Conservation (phyloP, 1,284 basidiomycete genomes). For the Cryptococcus neoformans region DNA sequence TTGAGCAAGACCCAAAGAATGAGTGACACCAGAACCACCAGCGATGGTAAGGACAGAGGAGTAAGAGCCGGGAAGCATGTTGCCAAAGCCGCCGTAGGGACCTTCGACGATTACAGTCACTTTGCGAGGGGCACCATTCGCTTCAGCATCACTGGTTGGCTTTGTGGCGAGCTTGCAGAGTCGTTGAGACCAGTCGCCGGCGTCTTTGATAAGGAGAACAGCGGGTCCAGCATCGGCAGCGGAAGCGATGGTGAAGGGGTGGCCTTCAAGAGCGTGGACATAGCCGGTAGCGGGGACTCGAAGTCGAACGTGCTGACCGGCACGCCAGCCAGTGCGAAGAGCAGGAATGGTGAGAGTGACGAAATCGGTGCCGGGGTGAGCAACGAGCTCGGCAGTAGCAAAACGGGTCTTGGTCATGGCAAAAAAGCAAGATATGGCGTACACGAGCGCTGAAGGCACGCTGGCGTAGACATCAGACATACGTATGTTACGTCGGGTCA, state of each 20-base stretch:
- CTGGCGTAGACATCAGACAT: slow-evolving; percentile 28
- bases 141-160: slow-evolving; percentile 1
- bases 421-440: slow-evolving; percentile 27
- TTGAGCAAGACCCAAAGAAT: slow-evolving; percentile 37
- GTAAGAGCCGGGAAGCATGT: slow-evolving; percentile 43
- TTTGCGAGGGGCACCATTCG: slow-evolving; percentile 4
- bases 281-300: slow-evolving; percentile 33
- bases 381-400: slow-evolving; percentile 32
- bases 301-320: slow-evolving; percentile 49
- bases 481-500: not conserved
- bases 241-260: slow-evolving; percentile 50
- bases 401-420: slow-evolving; percentile 35
- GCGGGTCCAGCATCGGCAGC: slow-evolving; percentile 41
- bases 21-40: slow-evolving; percentile 47
- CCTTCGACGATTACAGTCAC: slow-evolving; percentile 41
- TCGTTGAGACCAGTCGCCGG: slow-evolving; percentile 40
- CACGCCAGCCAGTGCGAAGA: slow-evolving; percentile 45
- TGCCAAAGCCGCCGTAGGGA: slow-evolving; percentile 46
- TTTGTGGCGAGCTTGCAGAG: slow-evolving; percentile 28
- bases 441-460: slow-evolving; percentile 57
- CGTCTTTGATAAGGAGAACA: slow-evolving; percentile 38
- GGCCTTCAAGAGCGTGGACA: slow-evolving; percentile 28
- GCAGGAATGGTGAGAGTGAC: slow-evolving; percentile 39
- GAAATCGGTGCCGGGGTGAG: slow-evolving; percentile 31
- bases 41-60: slow-evolving; percentile 43